These are phyloP conservation scores for Pseudogymnoascus sp. DNA, from an alignment of 2,329 filamentous ascomycete genomes.

Conservation along the genomic window DNA sequence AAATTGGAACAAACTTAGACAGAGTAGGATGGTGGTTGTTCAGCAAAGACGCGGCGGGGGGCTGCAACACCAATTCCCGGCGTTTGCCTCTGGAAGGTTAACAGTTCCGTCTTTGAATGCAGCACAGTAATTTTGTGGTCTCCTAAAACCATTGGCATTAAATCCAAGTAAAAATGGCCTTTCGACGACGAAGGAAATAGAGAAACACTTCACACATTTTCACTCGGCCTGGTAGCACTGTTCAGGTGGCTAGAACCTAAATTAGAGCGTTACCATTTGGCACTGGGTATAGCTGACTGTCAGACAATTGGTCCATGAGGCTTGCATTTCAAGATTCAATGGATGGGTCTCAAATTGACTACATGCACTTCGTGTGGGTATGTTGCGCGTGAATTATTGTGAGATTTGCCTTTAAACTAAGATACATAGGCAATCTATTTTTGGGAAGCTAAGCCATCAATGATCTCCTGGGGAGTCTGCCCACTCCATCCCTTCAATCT, in stretches of 20 bases:
- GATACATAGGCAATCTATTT: constrained; percentile 1
- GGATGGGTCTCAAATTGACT: not conserved
- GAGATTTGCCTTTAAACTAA: not conserved
- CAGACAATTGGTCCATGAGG: not conserved
- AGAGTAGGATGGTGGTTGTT: not conserved
- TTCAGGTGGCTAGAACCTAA: not conserved
- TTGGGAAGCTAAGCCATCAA: constrained; percentile 7
- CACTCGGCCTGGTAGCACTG: not conserved
- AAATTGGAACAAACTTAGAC: not conserved
- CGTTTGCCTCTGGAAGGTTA: not conserved
- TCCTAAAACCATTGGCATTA: not conserved
- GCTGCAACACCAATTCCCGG: not conserved
- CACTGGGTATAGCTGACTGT: no score
- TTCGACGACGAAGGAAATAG: not conserved
- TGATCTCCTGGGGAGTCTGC: constrained; percentile 21
- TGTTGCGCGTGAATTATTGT: not conserved
- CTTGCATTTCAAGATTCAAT: not conserved
- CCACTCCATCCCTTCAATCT: constrained; percentile 62
- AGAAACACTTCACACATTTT: not conserved
- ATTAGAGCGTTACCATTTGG: not conserved
- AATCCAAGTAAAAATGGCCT: not conserved
- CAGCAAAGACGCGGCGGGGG: not conserved
- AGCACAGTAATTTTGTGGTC: not conserved
- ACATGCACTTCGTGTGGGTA: not conserved
- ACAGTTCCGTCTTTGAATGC: not conserved